Conservation (phyloP, 805 yeast genomes). For the Yarrowia sp. region DNA sequence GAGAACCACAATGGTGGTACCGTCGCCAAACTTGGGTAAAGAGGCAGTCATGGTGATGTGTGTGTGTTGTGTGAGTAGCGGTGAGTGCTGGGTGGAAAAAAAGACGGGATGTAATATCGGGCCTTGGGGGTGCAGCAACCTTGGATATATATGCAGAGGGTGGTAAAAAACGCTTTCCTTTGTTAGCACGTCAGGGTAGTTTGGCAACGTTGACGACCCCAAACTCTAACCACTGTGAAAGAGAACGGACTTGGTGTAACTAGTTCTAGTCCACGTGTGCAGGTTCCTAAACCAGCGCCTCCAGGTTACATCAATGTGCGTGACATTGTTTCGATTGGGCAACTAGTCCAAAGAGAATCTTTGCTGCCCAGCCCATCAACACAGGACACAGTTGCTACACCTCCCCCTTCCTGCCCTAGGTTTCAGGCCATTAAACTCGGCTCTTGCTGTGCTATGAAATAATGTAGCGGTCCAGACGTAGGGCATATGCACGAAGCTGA, state of each 20-base stretch:
- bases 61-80: neutral
- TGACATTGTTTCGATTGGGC: too few species aligned
- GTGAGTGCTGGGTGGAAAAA: neutral
- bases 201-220: slow-evolving; percentile 2
- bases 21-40: slow-evolving; percentile 50
- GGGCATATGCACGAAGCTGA: slow-evolving; percentile 18
- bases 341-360: too few species aligned
- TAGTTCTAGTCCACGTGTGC: neutral
- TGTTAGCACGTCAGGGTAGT: slow-evolving; percentile 25
- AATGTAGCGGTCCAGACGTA: slow-evolving; percentile 23
- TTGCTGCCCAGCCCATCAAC: too few species aligned
- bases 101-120: neutral
- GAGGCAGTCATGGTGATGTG: slow-evolving; percentile 15
- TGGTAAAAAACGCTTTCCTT: slow-evolving; percentile 25
- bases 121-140: slow-evolving; percentile 24
- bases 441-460: slow-evolving; percentile 21
- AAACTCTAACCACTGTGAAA: slow-evolving; percentile 17
- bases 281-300: too few species aligned
- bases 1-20: slow-evolving; percentile 74
- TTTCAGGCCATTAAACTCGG: slow-evolving; percentile 1
- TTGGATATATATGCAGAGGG: slow-evolving; percentile 25
- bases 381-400: neutral
- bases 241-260: neutral
- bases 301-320: too few species aligned
- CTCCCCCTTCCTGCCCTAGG: neutral